phyloP scores from a whole-genome alignment of 352 stramenopile genomes.

The Globisporangium yorkense region DNA sequence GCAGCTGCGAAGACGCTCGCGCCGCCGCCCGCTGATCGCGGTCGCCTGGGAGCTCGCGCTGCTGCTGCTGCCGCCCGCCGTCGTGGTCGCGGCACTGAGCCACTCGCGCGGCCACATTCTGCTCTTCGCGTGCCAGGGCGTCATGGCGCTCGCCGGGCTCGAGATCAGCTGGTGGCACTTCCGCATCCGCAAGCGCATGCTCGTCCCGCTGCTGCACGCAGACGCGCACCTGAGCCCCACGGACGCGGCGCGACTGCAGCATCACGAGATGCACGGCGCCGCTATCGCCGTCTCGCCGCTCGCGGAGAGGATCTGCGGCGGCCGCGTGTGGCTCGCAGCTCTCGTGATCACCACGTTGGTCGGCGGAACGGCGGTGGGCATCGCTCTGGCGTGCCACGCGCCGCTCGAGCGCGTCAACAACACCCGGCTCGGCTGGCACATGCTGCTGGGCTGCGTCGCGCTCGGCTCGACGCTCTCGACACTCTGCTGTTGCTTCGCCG shows the following conservation, averaged over 20 bases:
- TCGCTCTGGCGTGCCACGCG: slow-evolving; percentile 6
- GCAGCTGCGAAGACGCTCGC: not conserved
- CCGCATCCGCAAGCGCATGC: slow-evolving; percentile 48
- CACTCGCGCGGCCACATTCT: slow-evolving; percentile 24
- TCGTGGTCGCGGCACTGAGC: slow-evolving; percentile 38
- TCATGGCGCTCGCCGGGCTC: slow-evolving; percentile 29
- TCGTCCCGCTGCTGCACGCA: slow-evolving; percentile 7
- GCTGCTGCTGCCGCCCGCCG: slow-evolving; percentile 19
- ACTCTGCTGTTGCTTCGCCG: slow-evolving; percentile 38
- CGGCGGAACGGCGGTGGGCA: slow-evolving; percentile 9
- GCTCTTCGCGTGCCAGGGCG: slow-evolving; percentile 28
- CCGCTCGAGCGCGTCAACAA: slow-evolving; percentile 10
- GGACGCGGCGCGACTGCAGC: slow-evolving; percentile 19
- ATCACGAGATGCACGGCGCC: slow-evolving; percentile 23
- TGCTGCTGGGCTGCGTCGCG: slow-evolving; percentile 21
- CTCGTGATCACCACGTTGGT: slow-evolving; percentile 10
- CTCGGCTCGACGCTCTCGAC: slow-evolving; percentile 22
- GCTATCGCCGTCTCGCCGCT: slow-evolving; percentile 21
- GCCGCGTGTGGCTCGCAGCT: slow-evolving; percentile 11
- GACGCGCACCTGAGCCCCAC: slow-evolving; percentile 10
- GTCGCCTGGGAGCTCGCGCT: slow-evolving; percentile 8
- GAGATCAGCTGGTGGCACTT: slow-evolving; percentile 63
- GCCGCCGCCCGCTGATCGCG: not conserved
- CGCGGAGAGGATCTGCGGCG: slow-evolving; percentile 19
- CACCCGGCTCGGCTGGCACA: slow-evolving; percentile 15